Base-by-base conservation (phyloP, 129 eudicot species). In the Lonicera japonica region DNA sequence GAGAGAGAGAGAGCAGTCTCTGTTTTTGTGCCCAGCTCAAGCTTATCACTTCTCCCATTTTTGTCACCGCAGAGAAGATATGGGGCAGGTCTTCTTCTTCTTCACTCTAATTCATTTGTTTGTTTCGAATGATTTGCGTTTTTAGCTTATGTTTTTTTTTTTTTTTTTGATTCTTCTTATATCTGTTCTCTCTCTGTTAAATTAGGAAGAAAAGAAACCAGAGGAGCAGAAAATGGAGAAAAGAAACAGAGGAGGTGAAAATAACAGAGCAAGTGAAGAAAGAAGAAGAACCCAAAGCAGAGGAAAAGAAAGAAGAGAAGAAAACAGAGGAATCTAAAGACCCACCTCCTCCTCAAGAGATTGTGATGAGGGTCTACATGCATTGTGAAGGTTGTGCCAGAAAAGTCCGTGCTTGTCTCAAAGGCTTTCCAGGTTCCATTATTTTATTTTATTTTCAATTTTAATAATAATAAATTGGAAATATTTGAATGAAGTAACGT, bases 311-410 rank as follows among this genome's bases (percentile, higher is more conserved):
- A 55, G 82, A 70, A 10, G 79, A 72, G 51, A 63, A 72, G 53
- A 80, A 83, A 47, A 38, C 25, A 15, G 77, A 74, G 65, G 79
- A 74, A 61, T 7, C 74, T 13, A 72, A 77, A 65, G 80, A 72
- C 0, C 76, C 77, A 14, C 68, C 79, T 3, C 83, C 91, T 12
- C 96, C 97, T 8, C 96, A 64, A 68, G 96, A 92, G 72, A 85
- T 92, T 63, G 77, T 92, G 8, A 57, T 92, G 34, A 73, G 81
- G 39, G 95, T 92, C 25, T 92, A 57, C 77, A 92, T 92, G 99
- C 99, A 92, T 88, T 92, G 99, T 34, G 99, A 92, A 70, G 99
- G 99, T 1, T 92, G 99, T 65, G 99, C 99, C 13, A 73, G 87
- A n/a, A 92, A 92, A 88, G 95, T 92, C 70, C 81, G 87, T 21